Percentiles rank a stretch among this genome's conserved stretches.
Conservation (phyloP, 2,329 filamentous ascomycete genomes). For the Coniochaeta prunicola region DNA sequence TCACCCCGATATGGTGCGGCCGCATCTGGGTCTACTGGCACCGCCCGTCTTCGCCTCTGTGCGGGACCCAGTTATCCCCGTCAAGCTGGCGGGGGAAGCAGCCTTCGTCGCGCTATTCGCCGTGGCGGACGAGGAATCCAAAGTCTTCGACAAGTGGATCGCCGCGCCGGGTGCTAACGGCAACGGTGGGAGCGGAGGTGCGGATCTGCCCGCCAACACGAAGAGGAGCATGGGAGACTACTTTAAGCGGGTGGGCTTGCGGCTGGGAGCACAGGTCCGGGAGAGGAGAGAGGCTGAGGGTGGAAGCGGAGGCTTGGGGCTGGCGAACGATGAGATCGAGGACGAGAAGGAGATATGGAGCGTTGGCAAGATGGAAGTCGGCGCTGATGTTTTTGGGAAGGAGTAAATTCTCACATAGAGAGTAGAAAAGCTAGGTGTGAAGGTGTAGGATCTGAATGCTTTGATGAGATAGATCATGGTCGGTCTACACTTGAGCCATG, state of each 20-base stretch:
- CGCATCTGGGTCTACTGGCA: slow-evolving; percentile 73
- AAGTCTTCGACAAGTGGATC: slow-evolving; percentile 89
- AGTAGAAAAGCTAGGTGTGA: slow-evolving; percentile 6
- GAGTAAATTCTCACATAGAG: slow-evolving; percentile 15
- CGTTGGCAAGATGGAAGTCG: slow-evolving; percentile 79
- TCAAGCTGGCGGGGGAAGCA: slow-evolving; percentile 91
- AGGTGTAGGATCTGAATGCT: background rate
- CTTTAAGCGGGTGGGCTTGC: slow-evolving; percentile 85
- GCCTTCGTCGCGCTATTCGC: slow-evolving; percentile 88
- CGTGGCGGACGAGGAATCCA: slow-evolving; percentile 78
- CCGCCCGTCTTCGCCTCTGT: slow-evolving; percentile 84
- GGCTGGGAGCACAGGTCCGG: slow-evolving; percentile 77
- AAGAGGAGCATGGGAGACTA: slow-evolving; percentile 95
- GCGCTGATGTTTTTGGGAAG: slow-evolving; percentile 49
- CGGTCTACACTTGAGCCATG: no score
- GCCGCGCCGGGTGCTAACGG: slow-evolving; percentile 43
- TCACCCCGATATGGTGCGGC: slow-evolving; percentile 71
- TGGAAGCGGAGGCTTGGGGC: slow-evolving; percentile 73
- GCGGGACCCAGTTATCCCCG: slow-evolving; percentile 83
- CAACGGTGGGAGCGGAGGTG: slow-evolving; percentile 11
- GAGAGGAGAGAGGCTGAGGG: slow-evolving; percentile 90
- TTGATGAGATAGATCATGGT: background rate
- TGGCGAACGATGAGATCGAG: slow-evolving; percentile 86
- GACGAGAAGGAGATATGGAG: slow-evolving; percentile 96
- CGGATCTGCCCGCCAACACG: slow-evolving; percentile 59